These are phyloP conservation scores for apple (Malus domestica) DNA, from an alignment of 306 rosid genomes.

Conservation along the genomic window ASM211411v1 NC_041792.1:3267001-3267500, in stretches of 20 bases:
- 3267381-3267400: not conserved
- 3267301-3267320: not conserved
- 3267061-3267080: not conserved
- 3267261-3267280: not conserved
- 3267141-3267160: constrained; percentile 70
- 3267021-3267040: not conserved
- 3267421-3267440: not conserved
- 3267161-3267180: constrained; percentile 75
- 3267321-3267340: not conserved
- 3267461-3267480: constrained; percentile 2
- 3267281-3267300: not conserved
- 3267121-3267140: constrained; percentile 73
- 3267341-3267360: not conserved
- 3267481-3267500: constrained; percentile 84
- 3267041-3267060: not conserved
- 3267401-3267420: not conserved
- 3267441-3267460: constrained; percentile 1
- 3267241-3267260: constrained; percentile 51
- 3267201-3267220: constrained; percentile 76
- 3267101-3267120: constrained; percentile 76
- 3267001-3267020: not conserved
- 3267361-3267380: not conserved
- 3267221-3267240: constrained; percentile 67
- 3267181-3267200: constrained; percentile 86
- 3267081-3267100: not conserved